Conservation (phyloP, 768 basidiomycete genomes). For the Rhizopogon rudus region DNA sequence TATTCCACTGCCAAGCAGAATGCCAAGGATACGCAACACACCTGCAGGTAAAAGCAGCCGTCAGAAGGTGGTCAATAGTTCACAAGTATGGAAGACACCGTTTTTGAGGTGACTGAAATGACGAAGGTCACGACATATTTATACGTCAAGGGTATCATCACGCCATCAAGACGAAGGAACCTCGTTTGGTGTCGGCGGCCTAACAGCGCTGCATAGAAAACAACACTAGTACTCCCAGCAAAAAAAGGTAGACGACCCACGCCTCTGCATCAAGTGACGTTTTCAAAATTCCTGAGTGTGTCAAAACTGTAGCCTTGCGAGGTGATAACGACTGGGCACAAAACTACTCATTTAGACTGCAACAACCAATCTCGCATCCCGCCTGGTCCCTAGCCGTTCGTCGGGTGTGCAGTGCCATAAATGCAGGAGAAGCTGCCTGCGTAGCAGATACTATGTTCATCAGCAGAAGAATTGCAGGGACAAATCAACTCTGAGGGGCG, state of each 20-base stretch:
- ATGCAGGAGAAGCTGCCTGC: neutral
- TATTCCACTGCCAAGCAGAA: neutral
- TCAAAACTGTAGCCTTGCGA: neutral
- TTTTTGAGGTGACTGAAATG: neutral
- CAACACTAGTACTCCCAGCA: neutral
- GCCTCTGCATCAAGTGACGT: neutral
- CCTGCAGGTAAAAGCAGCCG: neutral
- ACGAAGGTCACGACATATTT: neutral
- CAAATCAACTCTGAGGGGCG: neutral
- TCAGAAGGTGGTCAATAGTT: neutral
- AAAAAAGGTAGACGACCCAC: neutral
- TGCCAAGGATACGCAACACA: neutral
- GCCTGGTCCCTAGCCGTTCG: neutral
- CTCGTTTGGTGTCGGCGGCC: neutral
- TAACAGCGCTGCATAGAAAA: neutral
- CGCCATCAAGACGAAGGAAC: neutral
- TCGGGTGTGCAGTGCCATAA: neutral
- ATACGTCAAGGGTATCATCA: neutral
- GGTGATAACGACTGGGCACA: neutral
- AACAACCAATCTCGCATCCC: neutral
- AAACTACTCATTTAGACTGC: neutral
- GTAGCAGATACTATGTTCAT: neutral
- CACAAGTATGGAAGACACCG: neutral
- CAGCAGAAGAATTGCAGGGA: neutral
- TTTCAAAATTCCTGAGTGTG: too few species aligned